These are phyloP conservation scores for Cladosporium phlei DNA, from an alignment of 2,329 filamentous ascomycete genomes.

Conservation along the genomic window DNA sequence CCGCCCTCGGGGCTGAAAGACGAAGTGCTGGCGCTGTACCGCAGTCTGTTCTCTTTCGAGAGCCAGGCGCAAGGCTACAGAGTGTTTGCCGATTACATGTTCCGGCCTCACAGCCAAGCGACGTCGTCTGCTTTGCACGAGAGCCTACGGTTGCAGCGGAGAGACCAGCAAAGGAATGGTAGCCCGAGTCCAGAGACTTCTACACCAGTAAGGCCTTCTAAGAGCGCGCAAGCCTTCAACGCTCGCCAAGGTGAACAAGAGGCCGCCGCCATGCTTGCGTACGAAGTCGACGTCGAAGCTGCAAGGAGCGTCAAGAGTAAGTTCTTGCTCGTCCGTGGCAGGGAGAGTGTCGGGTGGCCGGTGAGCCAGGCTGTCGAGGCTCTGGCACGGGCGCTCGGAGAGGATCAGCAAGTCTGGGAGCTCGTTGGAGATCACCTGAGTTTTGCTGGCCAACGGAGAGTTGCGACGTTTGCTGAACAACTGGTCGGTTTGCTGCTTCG, in stretches of 20 bases:
- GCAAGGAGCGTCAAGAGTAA: not conserved
- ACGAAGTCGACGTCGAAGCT: not conserved
- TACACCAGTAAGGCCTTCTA: not conserved
- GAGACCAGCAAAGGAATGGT: no score
- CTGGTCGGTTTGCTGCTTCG: not conserved
- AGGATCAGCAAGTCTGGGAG: not conserved
- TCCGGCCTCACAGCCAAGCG: not conserved
- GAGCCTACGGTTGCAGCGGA: not conserved
- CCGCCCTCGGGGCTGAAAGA: not conserved
- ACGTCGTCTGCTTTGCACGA: not conserved
- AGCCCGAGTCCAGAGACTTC: not conserved
- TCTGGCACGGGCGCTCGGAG: not conserved
- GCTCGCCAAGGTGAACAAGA: constrained; percentile 4
- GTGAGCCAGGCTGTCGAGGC: not conserved
- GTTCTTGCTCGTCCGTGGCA: not conserved
- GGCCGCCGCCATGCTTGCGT: constrained; percentile 4
- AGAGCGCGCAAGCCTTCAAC: constrained; percentile 2
- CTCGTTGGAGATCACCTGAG: constrained; percentile 1
- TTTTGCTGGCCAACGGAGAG: constrained; percentile 1
- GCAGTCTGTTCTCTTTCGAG: not conserved
- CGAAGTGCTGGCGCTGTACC: not conserved
- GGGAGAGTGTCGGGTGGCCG: not conserved
- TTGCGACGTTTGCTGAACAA: not conserved
- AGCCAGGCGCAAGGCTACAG: not conserved
- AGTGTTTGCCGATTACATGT: constrained; percentile 1